These are phyloP conservation scores for Saksenaea vasiformis DNA, from an alignment of 371 early-diverging fungal species.

Conservation along the genomic window DNA sequence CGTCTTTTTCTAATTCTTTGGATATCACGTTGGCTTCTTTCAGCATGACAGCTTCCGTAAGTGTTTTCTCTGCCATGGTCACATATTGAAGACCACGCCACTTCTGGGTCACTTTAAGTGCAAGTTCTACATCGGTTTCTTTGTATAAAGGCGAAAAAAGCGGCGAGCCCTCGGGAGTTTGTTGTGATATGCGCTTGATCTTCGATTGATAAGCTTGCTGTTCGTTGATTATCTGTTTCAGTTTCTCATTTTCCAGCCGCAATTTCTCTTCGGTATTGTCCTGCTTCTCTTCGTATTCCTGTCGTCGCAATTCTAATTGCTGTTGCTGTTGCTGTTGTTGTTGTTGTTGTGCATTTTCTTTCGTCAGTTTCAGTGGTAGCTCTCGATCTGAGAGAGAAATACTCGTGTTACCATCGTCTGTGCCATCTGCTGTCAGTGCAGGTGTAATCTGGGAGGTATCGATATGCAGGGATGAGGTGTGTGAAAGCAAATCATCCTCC, in stretches of 20 bases:
- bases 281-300: slow-evolving; percentile 52
- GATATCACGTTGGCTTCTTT: slow-evolving; percentile 90
- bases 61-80: slow-evolving; percentile 71
- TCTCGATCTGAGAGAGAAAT: slow-evolving; percentile 25
- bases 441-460: slow-evolving; percentile 4
- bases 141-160: slow-evolving; percentile 28
- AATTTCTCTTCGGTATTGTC: slow-evolving; percentile 19
- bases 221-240: slow-evolving; percentile 42
- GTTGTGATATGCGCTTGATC: slow-evolving; percentile 38
- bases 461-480: neutral
- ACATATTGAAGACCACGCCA: slow-evolving; percentile 73
- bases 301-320: slow-evolving; percentile 48
- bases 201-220: slow-evolving; percentile 47
- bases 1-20: slow-evolving; percentile 75
- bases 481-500: slow-evolving; percentile 21
- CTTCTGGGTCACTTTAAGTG: slow-evolving; percentile 19
- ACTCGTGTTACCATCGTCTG: slow-evolving; percentile 22
- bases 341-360: slow-evolving; percentile 54
- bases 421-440: slow-evolving; percentile 5
- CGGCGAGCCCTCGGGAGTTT: slow-evolving; percentile 18
- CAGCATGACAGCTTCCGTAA: slow-evolving; percentile 69
- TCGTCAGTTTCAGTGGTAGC: slow-evolving; percentile 34
- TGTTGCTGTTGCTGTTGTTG: no score
- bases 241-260: slow-evolving; percentile 43
- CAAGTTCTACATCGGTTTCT: slow-evolving; percentile 5